Evolutionary conservation across 768 basidiomycete genomes (phyloP), one percentile per base, ranked within the genome.

Genomic region (Pleurotus cornucopiae): DNA sequence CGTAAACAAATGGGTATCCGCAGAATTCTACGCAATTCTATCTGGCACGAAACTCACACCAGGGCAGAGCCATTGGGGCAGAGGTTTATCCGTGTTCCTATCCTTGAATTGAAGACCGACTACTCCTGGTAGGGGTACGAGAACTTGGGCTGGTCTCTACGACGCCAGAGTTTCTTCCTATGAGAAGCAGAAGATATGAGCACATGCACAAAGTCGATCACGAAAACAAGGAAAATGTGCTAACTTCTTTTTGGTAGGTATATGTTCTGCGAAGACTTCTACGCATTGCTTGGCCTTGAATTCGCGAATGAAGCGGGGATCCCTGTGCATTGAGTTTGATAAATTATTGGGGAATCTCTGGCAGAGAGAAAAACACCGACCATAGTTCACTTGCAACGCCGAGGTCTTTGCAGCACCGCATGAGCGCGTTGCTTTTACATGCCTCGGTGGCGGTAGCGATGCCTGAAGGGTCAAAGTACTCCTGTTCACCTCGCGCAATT

Each of bases 321-420:
- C 96, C 94, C 92, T 94, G 60, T 16, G 46, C 14, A 38, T 39
- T 14, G 51, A 39, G 5, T 16, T 16, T 11, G 9, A 4, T 49
- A 6, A 44, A 61, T 48, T n/a, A 47, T 44, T 26, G 34, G 47
- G 37, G 45, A 13, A 44, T 26, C n/a, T 2, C 1, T 44, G 18
- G 1, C 40, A n/a, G 46, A 20, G 14, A 12, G 49, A 13, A 18
- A 5, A n/a, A 60, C 23, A 4, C 64, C 80, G 58, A 94, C 94
- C 96, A 98, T 20, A 98, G 84, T 71, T 98, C 96, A 69, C 93
- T 94, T 0, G 96, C 96, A 62, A 98, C 80, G 9, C 96, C 96
- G 40, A 98, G 74, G 66, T 98, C 96, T 67, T 98, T 98, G 74
- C 92, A 94, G 69, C 96, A 98, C 30, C 96, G 78, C 95, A 98